Base-by-base conservation (phyloP, 2,329 filamentous ascomycete species). In the Trichophaea hybrida region DNA sequence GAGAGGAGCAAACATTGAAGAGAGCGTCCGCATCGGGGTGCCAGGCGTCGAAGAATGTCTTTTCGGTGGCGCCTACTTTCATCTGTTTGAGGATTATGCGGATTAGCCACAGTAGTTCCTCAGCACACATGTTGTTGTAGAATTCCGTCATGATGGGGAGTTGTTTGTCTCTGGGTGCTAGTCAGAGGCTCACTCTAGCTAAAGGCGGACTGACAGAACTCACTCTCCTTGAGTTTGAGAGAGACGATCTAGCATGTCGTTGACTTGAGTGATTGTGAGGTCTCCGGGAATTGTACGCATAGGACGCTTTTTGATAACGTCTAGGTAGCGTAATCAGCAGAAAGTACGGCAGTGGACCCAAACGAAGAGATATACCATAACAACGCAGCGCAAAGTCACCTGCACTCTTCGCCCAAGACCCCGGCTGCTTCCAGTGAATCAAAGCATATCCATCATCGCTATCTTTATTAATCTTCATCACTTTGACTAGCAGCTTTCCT, bases 301-400 rank as follows among this genome's bases (percentile, higher is more conserved):
- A 0, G 87, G 84, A 32, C 93, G 78, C 71, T 94, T 94, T 1
- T 83, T 84, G 44, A 98, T 75, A 31, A 94, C 84, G 69, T 95
- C 88, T 68, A 82, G 5, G n/a, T 24, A 4, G 37, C 33, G 32
- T 49, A 37, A 43, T 24, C 12, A 32, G 17, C 8, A 48, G 31
- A 10, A 6, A 44, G 13, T 7, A 46, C 31, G 10, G 35, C 3
- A 59, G 6, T 31, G 35, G 12, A 7, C 12, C 31, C 24, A 35
- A 38, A 17, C 13, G 44, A 37, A 40, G 35, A 55, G 34, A 32
- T 43, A 35, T 58, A 65, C 63, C 64, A 35, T 69, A 89, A 70
- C 91, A 97, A 63, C 91, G 78, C 0, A 86, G 88, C 0, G 90
- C 86, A 74, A 98, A 98, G 70, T 98, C 91, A 5, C 93, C 93